Evolutionary conservation across 371 early-diverging fungal species (phyloP), one percentile per base, ranked within the genome.

Genomic region (Mucor piriformis): DNA sequence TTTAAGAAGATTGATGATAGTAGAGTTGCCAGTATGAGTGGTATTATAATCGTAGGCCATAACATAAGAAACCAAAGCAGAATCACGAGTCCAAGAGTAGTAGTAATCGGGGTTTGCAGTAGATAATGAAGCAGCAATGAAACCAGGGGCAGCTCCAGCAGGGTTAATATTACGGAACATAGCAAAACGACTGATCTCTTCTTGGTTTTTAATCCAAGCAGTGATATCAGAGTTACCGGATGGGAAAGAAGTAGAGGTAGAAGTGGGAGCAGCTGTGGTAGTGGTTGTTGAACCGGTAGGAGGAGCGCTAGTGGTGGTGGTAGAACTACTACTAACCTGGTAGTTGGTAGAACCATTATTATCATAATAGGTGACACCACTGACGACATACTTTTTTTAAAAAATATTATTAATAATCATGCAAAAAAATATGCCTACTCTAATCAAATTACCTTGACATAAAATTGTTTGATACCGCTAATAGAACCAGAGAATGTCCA

Each of bases 11-110:
- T 48, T 56, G 24, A 59, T 49, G 33, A 59, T 43, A 12, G 62
- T 52, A 27, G 38, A 24, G 20, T 60, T 50, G 34, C 56, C 64
- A 34, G 64, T 34, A 13, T 59, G 21, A 5, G 67, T 64, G 34
- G 71, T 50, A 37, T 61, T 27, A 29, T 56, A 60, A 27, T 67
- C 57, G 27, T 65, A 43, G 16, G 72, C 63, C 3, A 86, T 48
- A 32, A 82, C 82, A 54, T 67, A 59, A 72, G 85, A 76, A 12
- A 77, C 77, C 20, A 93, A 70, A 2, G 86, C 87, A n/a, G 88
- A 67, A 51, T 93, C 93, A 18, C 93, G 79, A 12, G 83, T 79
- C 93, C 93, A 93, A 24, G 82, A 61, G 59, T 86, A 93, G 54
- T 77, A 91, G 76, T 93, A 93, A 66, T 91, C 82, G 4, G 92